A percentile compares a stretch with the other conserved stretches of the same genome.
Evolutionary conservation across 1,284 basidiomycete species (phyloP).

Genomic region (Peniophora sp.): DNA sequence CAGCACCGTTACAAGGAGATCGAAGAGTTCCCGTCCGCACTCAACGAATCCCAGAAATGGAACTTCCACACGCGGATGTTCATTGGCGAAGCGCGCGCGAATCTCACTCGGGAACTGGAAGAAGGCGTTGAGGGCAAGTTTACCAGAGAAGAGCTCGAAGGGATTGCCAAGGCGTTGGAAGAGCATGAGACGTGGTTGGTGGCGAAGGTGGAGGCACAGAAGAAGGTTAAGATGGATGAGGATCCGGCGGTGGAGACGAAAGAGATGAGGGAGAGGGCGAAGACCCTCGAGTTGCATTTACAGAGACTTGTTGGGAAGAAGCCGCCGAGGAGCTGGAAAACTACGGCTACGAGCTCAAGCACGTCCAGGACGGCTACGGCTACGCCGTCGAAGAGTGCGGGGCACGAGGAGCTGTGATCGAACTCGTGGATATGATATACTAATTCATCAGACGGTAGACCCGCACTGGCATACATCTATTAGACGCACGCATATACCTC

Average conservation of each 20-base stretch:
- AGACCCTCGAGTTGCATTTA: constrained; percentile 70
- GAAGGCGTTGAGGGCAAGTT: constrained; percentile 63
- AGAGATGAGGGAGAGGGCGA: constrained; percentile 79
- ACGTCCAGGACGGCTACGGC: background rate
- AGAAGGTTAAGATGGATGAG: constrained; percentile 59
- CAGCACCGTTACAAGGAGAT: constrained; percentile 84
- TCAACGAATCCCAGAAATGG: constrained; percentile 75
- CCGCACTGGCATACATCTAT: background rate
- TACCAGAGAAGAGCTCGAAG: constrained; percentile 75
- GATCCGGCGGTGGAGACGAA: constrained; percentile 76
- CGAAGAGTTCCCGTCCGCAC: constrained; percentile 64
- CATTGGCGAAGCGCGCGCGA: constrained; percentile 70
- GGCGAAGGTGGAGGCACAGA: constrained; percentile 75
- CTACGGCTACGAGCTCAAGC: constrained; percentile 26
- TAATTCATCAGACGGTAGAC: background rate
- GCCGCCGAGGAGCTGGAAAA: constrained; percentile 47
- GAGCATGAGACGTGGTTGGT: constrained; percentile 79
- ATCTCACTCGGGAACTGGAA: constrained; percentile 54
- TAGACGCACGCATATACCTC: background rate
- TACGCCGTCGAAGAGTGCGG: background rate
- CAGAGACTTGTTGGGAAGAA: constrained; percentile 61
- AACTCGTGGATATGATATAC: no score
- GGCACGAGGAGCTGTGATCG: background rate
- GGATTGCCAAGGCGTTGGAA: constrained; percentile 63
- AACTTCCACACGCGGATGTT: constrained; percentile 78